Evolutionary conservation across 2,329 filamentous ascomycete genomes (phyloP).

Genomic region (Mycocentrospora acerina): DNA sequence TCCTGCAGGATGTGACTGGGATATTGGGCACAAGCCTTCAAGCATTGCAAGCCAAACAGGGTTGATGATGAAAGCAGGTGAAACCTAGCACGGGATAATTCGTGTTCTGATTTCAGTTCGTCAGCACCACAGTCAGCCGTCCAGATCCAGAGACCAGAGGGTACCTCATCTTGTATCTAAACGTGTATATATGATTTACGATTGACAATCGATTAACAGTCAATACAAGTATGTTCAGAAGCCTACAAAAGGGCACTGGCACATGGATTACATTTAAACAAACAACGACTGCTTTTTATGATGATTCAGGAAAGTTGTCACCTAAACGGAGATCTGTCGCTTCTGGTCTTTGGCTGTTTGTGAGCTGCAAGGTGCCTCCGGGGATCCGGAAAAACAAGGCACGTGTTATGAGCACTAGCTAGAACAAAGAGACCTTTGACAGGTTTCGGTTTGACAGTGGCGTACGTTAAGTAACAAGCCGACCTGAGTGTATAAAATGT

Average conservation of each 20-base stretch:
- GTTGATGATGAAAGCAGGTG: conserved; percentile 8
- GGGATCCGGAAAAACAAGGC: conserved; percentile 15
- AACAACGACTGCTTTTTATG: not conserved
- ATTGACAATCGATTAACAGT: too few species aligned
- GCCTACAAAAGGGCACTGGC: too few species aligned
- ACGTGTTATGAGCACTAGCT: conserved; percentile 4
- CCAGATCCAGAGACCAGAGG: not conserved
- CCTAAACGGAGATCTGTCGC: not conserved
- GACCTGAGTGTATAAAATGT: too few species aligned
- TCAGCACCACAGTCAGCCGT: conserved; percentile 3
- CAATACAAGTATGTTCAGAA: too few species aligned
- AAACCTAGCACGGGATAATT: conserved; percentile 13
- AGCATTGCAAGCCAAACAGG: conserved; percentile 4
- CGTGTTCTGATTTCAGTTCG: conserved; percentile 3
- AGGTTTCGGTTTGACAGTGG: too few species aligned
- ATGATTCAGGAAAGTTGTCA: not conserved
- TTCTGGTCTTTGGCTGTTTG: conserved; percentile 9
- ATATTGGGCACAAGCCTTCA: conserved; percentile 5
- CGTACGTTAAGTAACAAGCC: too few species aligned
- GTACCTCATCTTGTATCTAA: too few species aligned
- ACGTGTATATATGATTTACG: not conserved
- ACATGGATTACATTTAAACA: not conserved
- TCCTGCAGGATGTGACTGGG: not conserved
- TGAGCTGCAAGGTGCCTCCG: conserved; percentile 15
- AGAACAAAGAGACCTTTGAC: not conserved